A percentile compares a stretch with the other conserved stretches of the same genome.
phyloP scores from a whole-genome alignment of 768 basidiomycete species.

The Boletus vermiculosoides region DNA sequence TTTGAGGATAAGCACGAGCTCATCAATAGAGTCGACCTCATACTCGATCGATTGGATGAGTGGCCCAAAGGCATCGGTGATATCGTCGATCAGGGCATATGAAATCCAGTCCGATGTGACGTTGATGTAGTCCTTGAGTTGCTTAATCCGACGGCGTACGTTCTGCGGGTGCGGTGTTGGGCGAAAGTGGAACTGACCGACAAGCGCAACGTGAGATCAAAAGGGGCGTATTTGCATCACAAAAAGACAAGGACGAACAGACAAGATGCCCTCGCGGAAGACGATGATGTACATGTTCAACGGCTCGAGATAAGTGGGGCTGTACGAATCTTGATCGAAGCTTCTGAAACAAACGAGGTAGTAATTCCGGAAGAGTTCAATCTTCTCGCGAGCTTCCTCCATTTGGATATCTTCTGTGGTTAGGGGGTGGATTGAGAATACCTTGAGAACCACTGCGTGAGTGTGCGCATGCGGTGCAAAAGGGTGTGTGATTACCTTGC shows the following conservation, averaged over 20 bases:
- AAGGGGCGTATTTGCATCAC: neutral
- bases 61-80: constrained; percentile 98
- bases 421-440: constrained; percentile 94
- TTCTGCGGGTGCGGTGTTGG: constrained; percentile 98
- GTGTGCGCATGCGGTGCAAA: neutral
- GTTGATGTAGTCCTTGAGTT: constrained; percentile 97
- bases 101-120: constrained; percentile 99
- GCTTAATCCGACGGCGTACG: constrained; percentile 96
- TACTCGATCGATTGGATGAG: constrained; percentile 99
- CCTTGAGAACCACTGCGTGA: constrained; percentile 45
- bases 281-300: constrained; percentile 99
- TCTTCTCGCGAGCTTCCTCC: constrained; percentile 99
- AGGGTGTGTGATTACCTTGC: constrained; percentile 57
- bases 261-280: constrained; percentile 93
- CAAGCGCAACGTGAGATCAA: neutral
- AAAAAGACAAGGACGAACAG: constrained; percentile 50
- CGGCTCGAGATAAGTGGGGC: constrained; percentile 95
- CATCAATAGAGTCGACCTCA: constrained; percentile 98
- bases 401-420: constrained; percentile 99
- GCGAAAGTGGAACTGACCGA: constrained; percentile 86
- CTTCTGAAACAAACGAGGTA: constrained; percentile 99
- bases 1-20: constrained; percentile 94
- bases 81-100: constrained; percentile 98
- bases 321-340: constrained; percentile 98
- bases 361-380: constrained; percentile 97